Evolutionary conservation across 2,329 filamentous ascomycete genomes (phyloP).

Genomic region (Talaromyces sp.): DNA sequence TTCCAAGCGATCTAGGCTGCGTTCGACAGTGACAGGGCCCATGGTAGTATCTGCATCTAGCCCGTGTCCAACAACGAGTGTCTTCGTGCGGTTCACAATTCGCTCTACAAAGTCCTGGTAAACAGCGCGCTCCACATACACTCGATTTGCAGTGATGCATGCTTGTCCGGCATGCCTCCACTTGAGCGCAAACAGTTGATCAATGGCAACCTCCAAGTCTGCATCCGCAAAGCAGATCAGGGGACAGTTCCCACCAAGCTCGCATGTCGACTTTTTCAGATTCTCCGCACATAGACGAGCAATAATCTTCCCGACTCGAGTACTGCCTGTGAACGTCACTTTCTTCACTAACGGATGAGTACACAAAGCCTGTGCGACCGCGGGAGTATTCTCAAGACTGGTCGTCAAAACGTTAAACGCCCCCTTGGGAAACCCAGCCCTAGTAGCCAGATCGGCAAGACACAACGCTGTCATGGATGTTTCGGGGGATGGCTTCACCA

Average conservation of each 20-base stretch:
- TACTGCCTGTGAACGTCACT: slow-evolving; percentile 56
- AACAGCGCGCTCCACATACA: slow-evolving; percentile 59
- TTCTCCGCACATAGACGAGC: slow-evolving; percentile 60
- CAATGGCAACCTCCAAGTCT: slow-evolving; percentile 53
- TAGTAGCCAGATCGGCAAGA: slow-evolving; percentile 53
- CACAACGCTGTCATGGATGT: slow-evolving; percentile 59
- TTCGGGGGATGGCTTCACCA: slow-evolving; percentile 70
- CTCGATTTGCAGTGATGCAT: slow-evolving; percentile 54
- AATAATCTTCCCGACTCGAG: slow-evolving; percentile 60
- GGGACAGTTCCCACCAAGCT: slow-evolving; percentile 65
- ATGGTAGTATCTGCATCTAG: slow-evolving; percentile 37
- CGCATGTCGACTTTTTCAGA: slow-evolving; percentile 65
- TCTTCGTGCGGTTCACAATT: slow-evolving; percentile 28
- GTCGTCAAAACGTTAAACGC: slow-evolving; percentile 63
- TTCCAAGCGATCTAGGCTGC: slow-evolving; percentile 60
- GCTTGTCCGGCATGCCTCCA: slow-evolving; percentile 53
- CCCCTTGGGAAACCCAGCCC: slow-evolving; percentile 59
- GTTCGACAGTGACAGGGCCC: slow-evolving; percentile 61
- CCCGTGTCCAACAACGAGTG: slow-evolving; percentile 40
- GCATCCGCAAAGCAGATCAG: slow-evolving; percentile 63
- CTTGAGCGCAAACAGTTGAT: slow-evolving; percentile 41
- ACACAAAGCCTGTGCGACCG: slow-evolving; percentile 51
- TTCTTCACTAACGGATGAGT: slow-evolving; percentile 61
- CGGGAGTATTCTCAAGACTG: slow-evolving; percentile 41
- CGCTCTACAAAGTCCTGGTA: slow-evolving; percentile 46